Evolutionary conservation across 495 filamentous ascomycete genomes (phyloP).

Genomic region (Xylaria castorea): DNA sequence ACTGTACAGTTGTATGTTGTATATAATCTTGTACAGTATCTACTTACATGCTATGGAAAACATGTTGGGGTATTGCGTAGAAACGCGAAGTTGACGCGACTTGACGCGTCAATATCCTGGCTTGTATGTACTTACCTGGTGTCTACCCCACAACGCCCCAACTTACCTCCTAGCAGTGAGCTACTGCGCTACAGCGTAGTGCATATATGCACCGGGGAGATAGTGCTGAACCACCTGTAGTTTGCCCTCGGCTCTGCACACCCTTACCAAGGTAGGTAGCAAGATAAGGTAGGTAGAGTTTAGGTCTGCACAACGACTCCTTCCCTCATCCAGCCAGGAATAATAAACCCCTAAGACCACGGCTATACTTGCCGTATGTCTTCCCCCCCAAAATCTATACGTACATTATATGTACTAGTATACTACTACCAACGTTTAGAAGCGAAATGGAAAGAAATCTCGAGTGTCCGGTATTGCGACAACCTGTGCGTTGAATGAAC

Average conservation of each 20-base stretch:
- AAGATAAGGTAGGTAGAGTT: no score
- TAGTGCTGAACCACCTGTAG: background rate
- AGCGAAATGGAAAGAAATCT: background rate
- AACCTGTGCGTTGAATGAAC: background rate
- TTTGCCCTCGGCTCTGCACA: background rate
- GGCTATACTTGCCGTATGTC: slow-evolving; percentile 16
- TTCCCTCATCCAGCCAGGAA: background rate
- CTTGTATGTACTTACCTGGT: background rate
- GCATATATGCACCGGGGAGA: background rate
- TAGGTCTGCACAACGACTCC: no score
- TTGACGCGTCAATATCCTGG: slow-evolving; percentile 30
- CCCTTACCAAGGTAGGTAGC: no score
- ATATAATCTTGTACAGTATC: background rate
- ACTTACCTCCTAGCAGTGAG: background rate
- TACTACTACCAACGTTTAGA: background rate
- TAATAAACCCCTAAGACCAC: background rate
- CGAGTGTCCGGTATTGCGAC: background rate
- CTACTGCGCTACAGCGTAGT: background rate
- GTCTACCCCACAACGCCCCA: background rate
- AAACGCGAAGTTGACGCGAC: slow-evolving; percentile 40
- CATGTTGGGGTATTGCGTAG: background rate
- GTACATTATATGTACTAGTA: background rate
- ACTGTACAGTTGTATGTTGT: background rate
- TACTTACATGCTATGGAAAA: background rate
- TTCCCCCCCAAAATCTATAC: background rate